phyloP scores from a whole-genome alignment of 1,284 basidiomycete genomes.

The Rhodotorula sp. region DNA sequence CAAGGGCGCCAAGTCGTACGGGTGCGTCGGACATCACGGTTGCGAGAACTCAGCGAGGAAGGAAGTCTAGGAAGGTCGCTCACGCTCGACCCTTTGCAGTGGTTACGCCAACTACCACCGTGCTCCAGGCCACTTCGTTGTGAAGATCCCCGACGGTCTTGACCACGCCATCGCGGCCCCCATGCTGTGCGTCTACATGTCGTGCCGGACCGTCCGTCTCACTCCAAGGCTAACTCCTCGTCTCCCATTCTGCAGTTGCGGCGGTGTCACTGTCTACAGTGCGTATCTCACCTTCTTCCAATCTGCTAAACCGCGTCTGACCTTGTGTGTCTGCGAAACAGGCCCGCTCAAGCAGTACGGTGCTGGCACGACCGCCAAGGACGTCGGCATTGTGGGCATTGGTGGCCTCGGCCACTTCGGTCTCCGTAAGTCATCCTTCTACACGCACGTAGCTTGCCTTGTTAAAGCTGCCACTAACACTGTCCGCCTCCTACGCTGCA shows the following conservation, averaged over 20 bases:
- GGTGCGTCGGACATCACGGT: constrained; percentile 20
- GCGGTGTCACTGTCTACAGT: constrained; percentile 16
- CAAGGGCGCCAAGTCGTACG: constrained; percentile 50
- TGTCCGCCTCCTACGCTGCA: constrained; percentile 40
- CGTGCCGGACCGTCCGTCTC: no score
- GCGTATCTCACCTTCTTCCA: neutral
- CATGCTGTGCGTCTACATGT: constrained; percentile 48
- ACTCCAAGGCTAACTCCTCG: no score
- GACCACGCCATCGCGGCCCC: constrained; percentile 51
- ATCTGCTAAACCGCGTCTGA: neutral
- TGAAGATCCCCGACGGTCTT: constrained; percentile 51
- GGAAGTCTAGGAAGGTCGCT: no score
- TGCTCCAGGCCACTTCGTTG: constrained; percentile 51
- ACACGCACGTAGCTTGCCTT: neutral
- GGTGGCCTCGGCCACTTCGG: constrained; percentile 48
- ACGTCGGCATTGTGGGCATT: constrained; percentile 56
- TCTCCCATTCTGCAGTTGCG: neutral
- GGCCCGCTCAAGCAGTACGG: constrained; percentile 55
- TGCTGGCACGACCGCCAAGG: constrained; percentile 55
- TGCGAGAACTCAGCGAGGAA: no score
- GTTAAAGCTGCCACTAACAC: no score
- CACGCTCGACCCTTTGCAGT: no score
- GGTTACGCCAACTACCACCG: constrained; percentile 55
- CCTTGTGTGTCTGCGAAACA: neutral
- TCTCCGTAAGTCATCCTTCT: neutral